phyloP scores from a whole-genome alignment of 1,284 basidiomycete species.

The Volvariella volvacea region DNA sequence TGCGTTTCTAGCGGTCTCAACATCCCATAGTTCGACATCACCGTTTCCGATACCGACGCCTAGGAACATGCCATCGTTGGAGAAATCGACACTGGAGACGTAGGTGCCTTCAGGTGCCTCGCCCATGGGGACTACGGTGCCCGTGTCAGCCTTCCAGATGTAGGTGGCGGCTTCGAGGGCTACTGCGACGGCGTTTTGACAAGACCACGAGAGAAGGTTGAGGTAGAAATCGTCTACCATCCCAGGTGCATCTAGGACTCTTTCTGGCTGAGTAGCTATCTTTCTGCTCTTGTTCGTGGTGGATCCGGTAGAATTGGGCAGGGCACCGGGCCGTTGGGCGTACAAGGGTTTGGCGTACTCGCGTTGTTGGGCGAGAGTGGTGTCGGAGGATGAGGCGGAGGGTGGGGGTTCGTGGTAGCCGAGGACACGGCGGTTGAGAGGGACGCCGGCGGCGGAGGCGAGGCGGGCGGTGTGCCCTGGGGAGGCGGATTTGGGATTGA shows the following conservation, averaged over 20 bases:
- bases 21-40: constrained; percentile 95
- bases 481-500: constrained; percentile 55
- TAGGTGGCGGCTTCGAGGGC: constrained; percentile 81
- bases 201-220: constrained; percentile 89
- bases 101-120: constrained; percentile 71
- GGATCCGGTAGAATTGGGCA: constrained; percentile 55
- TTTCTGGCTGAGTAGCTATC: constrained; percentile 80
- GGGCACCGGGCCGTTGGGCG: constrained; percentile 50
- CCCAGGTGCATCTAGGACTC: constrained; percentile 92
- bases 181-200: constrained; percentile 82
- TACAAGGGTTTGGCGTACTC: constrained; percentile 70
- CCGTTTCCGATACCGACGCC: constrained; percentile 84
- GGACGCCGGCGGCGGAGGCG: constrained; percentile 65
- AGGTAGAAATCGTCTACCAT: constrained; percentile 97
- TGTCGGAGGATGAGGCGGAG: constrained; percentile 57
- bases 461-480: constrained; percentile 74
- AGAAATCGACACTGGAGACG: constrained; percentile 80
- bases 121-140: constrained; percentile 73
- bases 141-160: constrained; percentile 92
- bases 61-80: constrained; percentile 82
- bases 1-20: constrained; percentile 81
- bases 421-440: constrained; percentile 67
- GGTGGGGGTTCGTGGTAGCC: constrained; percentile 77
- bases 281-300: constrained; percentile 66
- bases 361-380: constrained; percentile 63